Conservation (phyloP, 2,329 filamentous ascomycete species). For the Xylaria sp. region DNA sequence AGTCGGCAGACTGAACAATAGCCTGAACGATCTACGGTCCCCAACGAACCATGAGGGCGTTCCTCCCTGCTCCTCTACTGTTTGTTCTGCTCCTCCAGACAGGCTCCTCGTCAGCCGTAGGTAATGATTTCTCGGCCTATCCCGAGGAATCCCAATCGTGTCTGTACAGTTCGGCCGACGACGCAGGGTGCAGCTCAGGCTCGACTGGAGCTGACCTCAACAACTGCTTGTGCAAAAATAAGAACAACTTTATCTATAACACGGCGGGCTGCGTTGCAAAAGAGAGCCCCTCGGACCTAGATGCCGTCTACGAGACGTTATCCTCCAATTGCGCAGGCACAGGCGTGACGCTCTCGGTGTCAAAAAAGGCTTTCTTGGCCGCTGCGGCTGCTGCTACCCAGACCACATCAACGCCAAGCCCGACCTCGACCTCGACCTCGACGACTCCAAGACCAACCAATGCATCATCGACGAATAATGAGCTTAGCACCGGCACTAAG, state of each 20-base stretch:
- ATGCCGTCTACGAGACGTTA: slow-evolving; percentile 58
- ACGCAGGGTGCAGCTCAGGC: slow-evolving; percentile 55
- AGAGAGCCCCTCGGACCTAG: slow-evolving; percentile 52
- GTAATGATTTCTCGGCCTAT: slow-evolving; percentile 59
- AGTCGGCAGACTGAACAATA: not conserved
- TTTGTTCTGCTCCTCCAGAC: slow-evolving; percentile 48
- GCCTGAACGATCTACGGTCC: not conserved
- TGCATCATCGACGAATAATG: slow-evolving; percentile 26
- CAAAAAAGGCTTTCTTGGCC: slow-evolving; percentile 56
- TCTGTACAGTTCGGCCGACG: slow-evolving; percentile 55
- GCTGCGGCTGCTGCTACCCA: slow-evolving; percentile 43
- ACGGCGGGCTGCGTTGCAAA: slow-evolving; percentile 60
- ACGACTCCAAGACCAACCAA: slow-evolving; percentile 30
- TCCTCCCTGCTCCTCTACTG: slow-evolving; percentile 40
- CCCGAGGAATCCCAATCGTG: slow-evolving; percentile 57
- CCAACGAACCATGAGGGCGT: slow-evolving; percentile 38
- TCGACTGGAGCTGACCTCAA: slow-evolving; percentile 57
- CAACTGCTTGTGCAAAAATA: slow-evolving; percentile 62
- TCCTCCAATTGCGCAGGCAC: slow-evolving; percentile 57
- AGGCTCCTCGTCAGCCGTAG: slow-evolving; percentile 42
- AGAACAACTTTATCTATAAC: slow-evolving; percentile 60
- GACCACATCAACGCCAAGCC: slow-evolving; percentile 36
- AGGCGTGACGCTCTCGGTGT: slow-evolving; percentile 57
- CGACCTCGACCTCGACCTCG: slow-evolving; percentile 33
- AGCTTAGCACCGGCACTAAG: slow-evolving; percentile 53